Percentiles rank a stretch among this genome's conserved stretches.
Evolutionary conservation across 1,284 basidiomycete genomes (phyloP).

Genomic region (Sparassis latifolia): DNA sequence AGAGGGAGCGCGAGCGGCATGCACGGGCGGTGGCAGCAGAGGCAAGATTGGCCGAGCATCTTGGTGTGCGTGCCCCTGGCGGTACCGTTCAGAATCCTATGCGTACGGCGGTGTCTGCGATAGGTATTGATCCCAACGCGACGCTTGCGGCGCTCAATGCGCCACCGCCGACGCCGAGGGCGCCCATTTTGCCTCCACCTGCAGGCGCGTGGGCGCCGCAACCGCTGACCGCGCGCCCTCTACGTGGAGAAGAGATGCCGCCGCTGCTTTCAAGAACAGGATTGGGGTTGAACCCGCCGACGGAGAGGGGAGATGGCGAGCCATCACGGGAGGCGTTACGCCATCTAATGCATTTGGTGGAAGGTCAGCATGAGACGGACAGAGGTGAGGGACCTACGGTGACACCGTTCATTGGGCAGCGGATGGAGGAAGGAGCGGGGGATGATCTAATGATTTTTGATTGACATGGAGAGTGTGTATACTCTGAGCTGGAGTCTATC

Average conservation of each 20-base stretch:
- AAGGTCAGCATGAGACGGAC: neutral
- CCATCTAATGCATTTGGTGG: neutral
- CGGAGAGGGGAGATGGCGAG: neutral
- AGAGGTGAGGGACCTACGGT: neutral
- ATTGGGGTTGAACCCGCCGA: too few relatives aligned
- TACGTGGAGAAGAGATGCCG: neutral
- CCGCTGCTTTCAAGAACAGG: neutral
- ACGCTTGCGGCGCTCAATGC: slow-evolving; percentile 7
- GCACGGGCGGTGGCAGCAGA: slow-evolving; percentile 14
- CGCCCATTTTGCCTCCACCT: neutral
- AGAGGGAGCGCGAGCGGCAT: slow-evolving; percentile 19
- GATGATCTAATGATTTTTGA: slow-evolving; percentile 9
- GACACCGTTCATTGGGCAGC: neutral
- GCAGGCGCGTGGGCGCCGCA: neutral
- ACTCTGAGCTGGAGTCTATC: too few relatives aligned
- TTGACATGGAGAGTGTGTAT: neutral
- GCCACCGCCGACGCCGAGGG: neutral
- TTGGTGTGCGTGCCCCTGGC: neutral
- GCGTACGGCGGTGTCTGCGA: neutral
- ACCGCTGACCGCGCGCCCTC: neutral
- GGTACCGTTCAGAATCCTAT: neutral
- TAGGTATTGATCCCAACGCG: neutral
- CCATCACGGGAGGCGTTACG: neutral
- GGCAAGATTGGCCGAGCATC: slow-evolving; percentile 1
- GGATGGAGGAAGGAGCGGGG: slow-evolving; percentile 4